Evolutionary conservation across 257 asterid species (phyloP).

Genomic region (Nicotiana undulata): DNA sequence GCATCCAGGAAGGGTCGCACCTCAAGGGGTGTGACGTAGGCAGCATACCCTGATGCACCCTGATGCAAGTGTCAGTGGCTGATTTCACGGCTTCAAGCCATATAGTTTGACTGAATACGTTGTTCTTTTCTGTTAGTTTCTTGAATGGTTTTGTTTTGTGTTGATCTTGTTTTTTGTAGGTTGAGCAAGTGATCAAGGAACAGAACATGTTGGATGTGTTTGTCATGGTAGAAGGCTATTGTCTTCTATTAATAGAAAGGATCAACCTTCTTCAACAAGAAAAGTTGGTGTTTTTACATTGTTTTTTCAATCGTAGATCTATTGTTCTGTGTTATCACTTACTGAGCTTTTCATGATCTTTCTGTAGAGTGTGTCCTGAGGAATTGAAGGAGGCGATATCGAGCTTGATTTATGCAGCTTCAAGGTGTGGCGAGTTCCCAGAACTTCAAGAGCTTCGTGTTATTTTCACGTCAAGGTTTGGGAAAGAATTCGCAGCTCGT

Average conservation of each 20-base stretch:
- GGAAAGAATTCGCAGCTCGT: conserved; percentile 57
- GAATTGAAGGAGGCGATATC: conserved; percentile 67
- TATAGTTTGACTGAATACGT: too few relatives aligned
- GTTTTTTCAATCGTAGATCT: not conserved
- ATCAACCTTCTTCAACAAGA: conserved; percentile 48
- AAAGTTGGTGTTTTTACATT: conserved; percentile 29
- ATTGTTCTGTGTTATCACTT: not conserved
- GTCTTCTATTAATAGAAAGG: conserved; percentile 55
- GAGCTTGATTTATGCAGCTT: conserved; percentile 59
- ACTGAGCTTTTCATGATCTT: not conserved
- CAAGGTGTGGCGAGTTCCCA: conserved; percentile 94
- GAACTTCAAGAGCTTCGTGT: conserved; percentile 72
- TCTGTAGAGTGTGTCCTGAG: conserved; percentile 64
- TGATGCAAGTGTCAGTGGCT: too few relatives aligned
- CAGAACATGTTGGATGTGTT: conserved; percentile 81
- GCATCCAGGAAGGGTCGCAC: too few relatives aligned
- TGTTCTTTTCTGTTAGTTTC: not conserved
- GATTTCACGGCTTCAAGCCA: too few relatives aligned
- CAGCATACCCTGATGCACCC: too few relatives aligned
- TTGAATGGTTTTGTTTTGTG: not conserved
- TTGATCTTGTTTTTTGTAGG: conserved; percentile 25
- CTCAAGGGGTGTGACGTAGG: too few relatives aligned
- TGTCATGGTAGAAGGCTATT: conserved; percentile 54
- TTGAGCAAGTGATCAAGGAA: conserved; percentile 83
- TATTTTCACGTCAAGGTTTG: conserved; percentile 42